Evolutionary conservation across 768 basidiomycete genomes (phyloP).

Genomic region (Boletus subcaerulescens): DNA sequence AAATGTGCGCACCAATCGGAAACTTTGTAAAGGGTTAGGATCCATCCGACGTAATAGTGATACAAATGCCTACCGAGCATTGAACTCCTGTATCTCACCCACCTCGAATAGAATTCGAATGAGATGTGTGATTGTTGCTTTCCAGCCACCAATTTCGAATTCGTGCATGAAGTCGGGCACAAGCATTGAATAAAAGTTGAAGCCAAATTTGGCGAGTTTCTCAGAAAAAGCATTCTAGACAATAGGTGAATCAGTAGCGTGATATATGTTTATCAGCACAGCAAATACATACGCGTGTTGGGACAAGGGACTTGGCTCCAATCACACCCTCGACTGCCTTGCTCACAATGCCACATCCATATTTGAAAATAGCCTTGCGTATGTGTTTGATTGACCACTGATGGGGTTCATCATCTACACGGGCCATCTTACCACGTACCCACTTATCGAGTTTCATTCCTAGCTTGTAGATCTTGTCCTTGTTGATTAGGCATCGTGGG

Average conservation of each 20-base stretch:
- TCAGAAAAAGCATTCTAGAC: slow-evolving; percentile 33
- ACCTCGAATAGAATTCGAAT: neutral
- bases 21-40: neutral
- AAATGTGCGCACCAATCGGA: neutral
- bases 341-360: neutral
- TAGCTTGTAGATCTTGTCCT: neutral
- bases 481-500: slow-evolving; percentile 12
- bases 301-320: neutral
- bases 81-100: neutral
- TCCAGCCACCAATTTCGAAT: neutral
- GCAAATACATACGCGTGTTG: neutral
- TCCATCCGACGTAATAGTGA: neutral
- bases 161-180: slow-evolving; percentile 22
- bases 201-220: slow-evolving; percentile 12
- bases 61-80: neutral
- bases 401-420: neutral
- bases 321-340: neutral
- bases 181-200: slow-evolving; percentile 28
- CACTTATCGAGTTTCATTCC: neutral
- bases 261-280: neutral
- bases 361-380: neutral
- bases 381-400: neutral
- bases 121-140: neutral
- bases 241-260: too few relatives aligned
- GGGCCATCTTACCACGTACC: neutral